Base-by-base conservation (phyloP, 805 yeast species). In the Phaffomyces thermotolerans region DNA sequence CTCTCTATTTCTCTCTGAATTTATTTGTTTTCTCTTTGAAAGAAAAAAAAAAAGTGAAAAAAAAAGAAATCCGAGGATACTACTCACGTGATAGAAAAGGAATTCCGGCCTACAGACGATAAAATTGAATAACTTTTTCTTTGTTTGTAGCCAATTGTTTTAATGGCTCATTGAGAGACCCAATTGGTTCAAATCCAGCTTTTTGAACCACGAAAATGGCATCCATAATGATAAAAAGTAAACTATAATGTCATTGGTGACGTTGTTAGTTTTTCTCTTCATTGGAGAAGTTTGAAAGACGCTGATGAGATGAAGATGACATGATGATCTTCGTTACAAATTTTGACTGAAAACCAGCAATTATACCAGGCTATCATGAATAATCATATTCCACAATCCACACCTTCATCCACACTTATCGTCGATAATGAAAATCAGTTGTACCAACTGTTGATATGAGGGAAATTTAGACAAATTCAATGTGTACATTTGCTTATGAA, bases 361-460 rank as follows among this genome's bases (percentile, higher is more conserved):
- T 20, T 20, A 20, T 20, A 20, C 5, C 22, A 20, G 22, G 4
- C 22, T 20, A 20, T 20, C 5, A 5, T 20, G 5, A 20, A 20
- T 20, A 20, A 20, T 20, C 22, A 20, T 5, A 20, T 4, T 20
- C 5, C 22, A 20, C 22, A 20, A 20, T 20, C 22, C 22, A 20
- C 22, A 20, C 22, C 22, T 20, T n/a, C n/a, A n/a, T n/a, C n/a
- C n/a, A n/a, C n/a, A n/a, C n/a, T n/a, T n/a, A n/a, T n/a, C n/a
- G n/a, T n/a, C n/a, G n/a, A n/a, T n/a, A n/a, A n/a, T n/a, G n/a
- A n/a, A n/a, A n/a, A n/a, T n/a, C n/a, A n/a, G 63, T 64, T 34
- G 73, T 74, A 4, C 75, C 75, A 42, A 67, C 72, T 14, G 71
- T 70, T 15, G 74, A 70, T 44, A 68, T 65, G 47, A 58, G 74